These are phyloP conservation scores for Pyrenochaeta sp. DNA, from an alignment of 2,329 filamentous ascomycete genomes.

Conservation along the genomic window DNA sequence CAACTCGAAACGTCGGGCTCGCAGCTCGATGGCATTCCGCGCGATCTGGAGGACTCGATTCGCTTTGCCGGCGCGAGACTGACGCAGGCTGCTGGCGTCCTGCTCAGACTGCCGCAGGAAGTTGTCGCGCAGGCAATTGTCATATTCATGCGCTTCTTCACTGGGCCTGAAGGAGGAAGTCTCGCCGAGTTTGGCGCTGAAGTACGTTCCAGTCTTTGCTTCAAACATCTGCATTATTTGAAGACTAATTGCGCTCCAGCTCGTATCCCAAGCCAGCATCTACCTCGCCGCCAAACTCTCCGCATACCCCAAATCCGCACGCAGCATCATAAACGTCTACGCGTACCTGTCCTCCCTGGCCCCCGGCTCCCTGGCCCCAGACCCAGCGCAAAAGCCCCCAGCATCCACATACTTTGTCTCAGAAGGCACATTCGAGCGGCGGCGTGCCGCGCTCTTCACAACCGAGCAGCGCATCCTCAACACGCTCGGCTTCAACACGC, in stretches of 20 bases:
- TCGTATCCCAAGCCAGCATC: slow-evolving; percentile 80
- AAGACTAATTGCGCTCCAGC: slow-evolving; percentile 60
- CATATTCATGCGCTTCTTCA: slow-evolving; percentile 81
- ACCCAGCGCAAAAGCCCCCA: slow-evolving; percentile 28
- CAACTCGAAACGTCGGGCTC: slow-evolving; percentile 69
- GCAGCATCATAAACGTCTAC: slow-evolving; percentile 86
- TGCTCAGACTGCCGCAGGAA: slow-evolving; percentile 85
- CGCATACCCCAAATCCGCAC: slow-evolving; percentile 74
- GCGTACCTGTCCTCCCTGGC: slow-evolving; percentile 74
- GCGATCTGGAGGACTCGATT: slow-evolving; percentile 74
- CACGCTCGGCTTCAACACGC: slow-evolving; percentile 79
- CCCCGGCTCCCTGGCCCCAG: slow-evolving; percentile 61
- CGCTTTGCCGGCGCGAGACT: slow-evolving; percentile 75
- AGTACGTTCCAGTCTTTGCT: slow-evolving; percentile 56
- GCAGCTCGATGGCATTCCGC: slow-evolving; percentile 66
- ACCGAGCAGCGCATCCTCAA: slow-evolving; percentile 80
- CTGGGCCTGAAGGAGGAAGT: slow-evolving; percentile 63
- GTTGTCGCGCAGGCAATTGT: slow-evolving; percentile 86
- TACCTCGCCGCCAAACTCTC: slow-evolving; percentile 87
- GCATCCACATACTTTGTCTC: slow-evolving; percentile 64
- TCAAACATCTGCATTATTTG: not conserved
- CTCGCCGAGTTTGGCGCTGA: slow-evolving; percentile 60
- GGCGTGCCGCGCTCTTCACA: slow-evolving; percentile 70
- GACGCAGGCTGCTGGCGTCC: slow-evolving; percentile 78
- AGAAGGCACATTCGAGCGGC: slow-evolving; percentile 71